Conservation (phyloP, 2,329 filamentous ascomycete species). For the Orbilia brochopaga region DNA sequence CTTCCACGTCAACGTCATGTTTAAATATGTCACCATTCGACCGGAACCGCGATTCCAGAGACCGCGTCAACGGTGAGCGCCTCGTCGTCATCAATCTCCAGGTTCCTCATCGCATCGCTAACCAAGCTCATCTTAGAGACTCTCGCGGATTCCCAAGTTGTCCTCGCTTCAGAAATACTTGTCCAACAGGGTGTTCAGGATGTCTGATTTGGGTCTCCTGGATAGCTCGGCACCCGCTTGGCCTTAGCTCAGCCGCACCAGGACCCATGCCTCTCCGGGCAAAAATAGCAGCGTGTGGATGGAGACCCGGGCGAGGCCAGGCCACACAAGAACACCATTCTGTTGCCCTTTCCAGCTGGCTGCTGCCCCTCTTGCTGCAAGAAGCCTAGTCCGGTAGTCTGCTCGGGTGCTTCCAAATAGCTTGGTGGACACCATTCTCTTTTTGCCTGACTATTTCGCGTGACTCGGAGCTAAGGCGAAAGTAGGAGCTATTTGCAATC, state of each 20-base stretch:
- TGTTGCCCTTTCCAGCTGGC: conserved; percentile 24
- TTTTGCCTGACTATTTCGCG: conserved; percentile 14
- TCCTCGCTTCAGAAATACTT: not conserved
- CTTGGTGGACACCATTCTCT: conserved; percentile 4
- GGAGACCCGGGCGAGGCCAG: conserved; percentile 21
- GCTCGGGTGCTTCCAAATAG: conserved; percentile 48
- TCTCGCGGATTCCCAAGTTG: no score
- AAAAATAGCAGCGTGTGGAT: conserved; percentile 44
- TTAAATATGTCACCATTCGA: no score
- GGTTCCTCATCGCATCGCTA: not conserved
- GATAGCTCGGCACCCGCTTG: conserved; percentile 20
- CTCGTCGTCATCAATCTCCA: conserved; percentile 4
- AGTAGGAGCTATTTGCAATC: not conserved
- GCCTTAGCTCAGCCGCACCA: conserved; percentile 48
- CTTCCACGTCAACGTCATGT: no score
- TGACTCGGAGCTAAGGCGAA: conserved; percentile 8
- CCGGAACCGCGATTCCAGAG: no score
- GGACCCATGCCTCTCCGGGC: conserved; percentile 32
- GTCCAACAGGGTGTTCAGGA: not conserved
- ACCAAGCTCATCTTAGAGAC: no score
- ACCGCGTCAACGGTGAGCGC: conserved; percentile 1
- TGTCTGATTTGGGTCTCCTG: not conserved
- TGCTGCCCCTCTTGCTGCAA: conserved; percentile 19
- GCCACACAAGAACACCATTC: conserved; percentile 6
- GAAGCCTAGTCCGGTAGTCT: conserved; percentile 4